Evolutionary conservation across 805 yeast genomes (phyloP).

Genomic region (Metschnikowia koreensis): DNA sequence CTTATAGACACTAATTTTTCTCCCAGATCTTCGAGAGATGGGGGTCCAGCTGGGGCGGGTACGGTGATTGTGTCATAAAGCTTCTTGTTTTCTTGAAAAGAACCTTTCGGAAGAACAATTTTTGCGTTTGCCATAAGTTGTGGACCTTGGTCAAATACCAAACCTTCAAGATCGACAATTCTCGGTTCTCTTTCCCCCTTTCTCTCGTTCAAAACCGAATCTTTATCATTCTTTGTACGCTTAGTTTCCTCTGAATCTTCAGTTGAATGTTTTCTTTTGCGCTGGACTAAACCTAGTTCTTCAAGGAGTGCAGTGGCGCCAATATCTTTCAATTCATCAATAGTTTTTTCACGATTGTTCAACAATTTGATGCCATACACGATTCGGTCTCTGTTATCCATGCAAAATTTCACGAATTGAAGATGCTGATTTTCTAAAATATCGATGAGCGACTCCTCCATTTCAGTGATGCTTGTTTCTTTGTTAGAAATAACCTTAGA

Average conservation of each 20-base stretch:
- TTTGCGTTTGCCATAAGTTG: conserved; percentile 64
- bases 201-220: conserved; percentile 1
- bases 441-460: conserved; percentile 55
- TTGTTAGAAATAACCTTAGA: conserved; percentile 38
- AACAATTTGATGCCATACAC: conserved; percentile 53
- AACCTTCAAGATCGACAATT: conserved; percentile 59
- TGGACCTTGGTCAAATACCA: conserved; percentile 71
- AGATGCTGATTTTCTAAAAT: conserved; percentile 52
- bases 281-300: conserved; percentile 35
- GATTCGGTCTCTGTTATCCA: conserved; percentile 50
- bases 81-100: conserved; percentile 70
- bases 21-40: conserved; percentile 36
- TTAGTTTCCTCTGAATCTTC: conserved; percentile 2
- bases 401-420: conserved; percentile 47
- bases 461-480: conserved; percentile 36
- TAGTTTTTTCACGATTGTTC: conserved; percentile 32
- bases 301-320: conserved; percentile 42
- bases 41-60: conserved; percentile 69
- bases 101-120: conserved; percentile 77
- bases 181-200: conserved; percentile 39
- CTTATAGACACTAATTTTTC: conserved; percentile 54
- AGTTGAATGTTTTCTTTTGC: conserved; percentile 10
- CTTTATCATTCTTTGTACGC: conserved; percentile 6
- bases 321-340: conserved; percentile 43
- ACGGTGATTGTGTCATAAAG: conserved; percentile 85